Conservation (phyloP, 345 rosid genomes). For the Arabidopsis suecica region DNA sequence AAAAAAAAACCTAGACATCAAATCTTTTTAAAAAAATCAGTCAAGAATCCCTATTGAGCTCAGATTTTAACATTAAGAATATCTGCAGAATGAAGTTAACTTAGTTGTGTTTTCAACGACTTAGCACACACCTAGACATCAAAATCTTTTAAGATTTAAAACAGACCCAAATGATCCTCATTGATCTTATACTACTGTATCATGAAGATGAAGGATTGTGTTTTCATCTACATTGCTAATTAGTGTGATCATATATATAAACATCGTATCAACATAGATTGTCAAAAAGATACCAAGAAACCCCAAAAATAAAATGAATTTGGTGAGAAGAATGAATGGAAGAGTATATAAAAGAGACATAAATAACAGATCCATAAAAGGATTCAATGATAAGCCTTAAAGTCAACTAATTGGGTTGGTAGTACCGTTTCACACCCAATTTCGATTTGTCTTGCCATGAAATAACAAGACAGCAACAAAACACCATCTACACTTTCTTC, state of each 20-base stretch:
- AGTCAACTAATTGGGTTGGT: slow-evolving; percentile 41
- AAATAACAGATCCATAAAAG: slow-evolving; percentile 29
- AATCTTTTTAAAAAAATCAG: neutral
- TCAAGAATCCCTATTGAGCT: slow-evolving; percentile 10
- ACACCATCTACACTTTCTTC: slow-evolving; percentile 15
- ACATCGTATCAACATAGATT: slow-evolving; percentile 32
- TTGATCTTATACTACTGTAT: neutral
- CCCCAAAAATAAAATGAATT: neutral
- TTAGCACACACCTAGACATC: slow-evolving; percentile 9
- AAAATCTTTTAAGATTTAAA: slow-evolving; percentile 9
- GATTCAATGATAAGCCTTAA: slow-evolving; percentile 37
- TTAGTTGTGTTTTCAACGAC: neutral
- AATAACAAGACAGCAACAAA: slow-evolving; percentile 34
- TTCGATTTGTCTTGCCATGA: slow-evolving; percentile 41
- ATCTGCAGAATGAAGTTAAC: neutral
- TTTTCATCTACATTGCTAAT: neutral
- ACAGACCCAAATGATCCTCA: neutral
- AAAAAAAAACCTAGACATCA: neutral
- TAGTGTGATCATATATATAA: slow-evolving; percentile 9
- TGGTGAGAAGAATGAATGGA: slow-evolving; percentile 28
- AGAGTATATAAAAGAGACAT: neutral
- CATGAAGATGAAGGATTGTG: neutral
- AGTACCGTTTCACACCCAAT: slow-evolving; percentile 40
- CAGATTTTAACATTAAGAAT: neutral
- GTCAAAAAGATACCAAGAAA: slow-evolving; percentile 6